Percentiles rank a stretch among this genome's conserved stretches.
Conservation (phyloP, 2,329 filamentous ascomycete species). For the Alternaria alternata region DNA sequence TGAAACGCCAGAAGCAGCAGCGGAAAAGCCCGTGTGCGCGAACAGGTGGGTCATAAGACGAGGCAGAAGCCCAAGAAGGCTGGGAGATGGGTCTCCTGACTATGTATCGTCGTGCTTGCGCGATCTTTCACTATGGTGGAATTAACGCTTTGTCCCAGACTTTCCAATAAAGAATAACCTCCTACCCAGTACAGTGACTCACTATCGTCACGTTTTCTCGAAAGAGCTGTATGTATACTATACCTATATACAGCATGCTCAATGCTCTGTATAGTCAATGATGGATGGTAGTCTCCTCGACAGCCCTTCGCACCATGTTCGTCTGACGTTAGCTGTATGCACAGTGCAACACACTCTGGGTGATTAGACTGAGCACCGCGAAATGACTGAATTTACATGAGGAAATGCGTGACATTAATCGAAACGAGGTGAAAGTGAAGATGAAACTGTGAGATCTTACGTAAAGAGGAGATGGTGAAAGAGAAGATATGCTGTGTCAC, state of each 20-base stretch:
- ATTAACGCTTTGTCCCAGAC: background rate
- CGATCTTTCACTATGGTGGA: background rate
- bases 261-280: background rate
- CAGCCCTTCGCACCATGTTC: background rate
- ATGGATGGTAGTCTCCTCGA: background rate
- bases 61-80: background rate
- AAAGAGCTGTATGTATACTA: background rate
- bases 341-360: background rate
- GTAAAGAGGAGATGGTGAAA: background rate
- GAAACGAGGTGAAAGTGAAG: no score
- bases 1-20: background rate
- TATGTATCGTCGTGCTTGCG: background rate
- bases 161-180: background rate
- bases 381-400: accelerated
- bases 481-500: background rate
- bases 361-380: background rate
- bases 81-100: background rate
- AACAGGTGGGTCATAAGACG: background rate
- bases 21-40: background rate
- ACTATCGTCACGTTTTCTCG: background rate
- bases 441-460: background rate
- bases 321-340: background rate
- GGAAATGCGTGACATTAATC: background rate
- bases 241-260: background rate
- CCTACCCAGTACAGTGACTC: background rate